These are phyloP conservation scores for Nidula microcarpa DNA, from an alignment of 768 basidiomycete species.

Conservation along the genomic window DNA sequence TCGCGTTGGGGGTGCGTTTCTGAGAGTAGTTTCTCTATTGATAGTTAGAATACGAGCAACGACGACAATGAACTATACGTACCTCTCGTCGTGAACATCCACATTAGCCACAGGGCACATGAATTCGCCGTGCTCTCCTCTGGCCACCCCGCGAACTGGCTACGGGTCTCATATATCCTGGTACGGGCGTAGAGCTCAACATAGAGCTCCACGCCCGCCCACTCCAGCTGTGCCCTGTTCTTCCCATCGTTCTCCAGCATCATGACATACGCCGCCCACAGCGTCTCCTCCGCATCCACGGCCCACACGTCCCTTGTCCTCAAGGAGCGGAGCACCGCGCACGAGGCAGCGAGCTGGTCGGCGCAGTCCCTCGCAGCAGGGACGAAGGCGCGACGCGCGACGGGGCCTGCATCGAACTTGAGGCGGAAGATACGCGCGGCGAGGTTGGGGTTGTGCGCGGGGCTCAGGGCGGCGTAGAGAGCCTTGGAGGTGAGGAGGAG, in stretches of 20 bases:
- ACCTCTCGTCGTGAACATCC: constrained; percentile 57
- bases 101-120: constrained; percentile 60
- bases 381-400: constrained; percentile 46
- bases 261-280: constrained; percentile 53
- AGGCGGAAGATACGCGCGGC: constrained; percentile 50
- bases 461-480: constrained; percentile 32
- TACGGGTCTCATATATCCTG: constrained; percentile 39
- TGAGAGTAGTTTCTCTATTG: constrained; percentile 17
- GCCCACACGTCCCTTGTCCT: constrained; percentile 22
- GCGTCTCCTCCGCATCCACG: constrained; percentile 21
- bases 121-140: constrained; percentile 43
- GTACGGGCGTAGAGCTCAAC: constrained; percentile 39
- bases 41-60: constrained; percentile 1
- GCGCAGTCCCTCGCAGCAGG: constrained; percentile 23
- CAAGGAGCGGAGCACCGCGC: constrained; percentile 34
- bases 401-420: constrained; percentile 55
- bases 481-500: constrained; percentile 41
- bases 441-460: constrained; percentile 29
- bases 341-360: constrained; percentile 31
- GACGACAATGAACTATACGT: constrained; percentile 12
- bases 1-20: constrained; percentile 23
- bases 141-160: constrained; percentile 50
- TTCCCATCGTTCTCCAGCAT: constrained; percentile 58
- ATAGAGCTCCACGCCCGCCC: constrained; percentile 44
- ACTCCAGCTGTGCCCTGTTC: constrained; percentile 54